A percentile compares a stretch with the other conserved stretches of the same genome.
Conservation (phyloP, 1,284 basidiomycete species). For the Leccinum pallidistipes region DNA sequence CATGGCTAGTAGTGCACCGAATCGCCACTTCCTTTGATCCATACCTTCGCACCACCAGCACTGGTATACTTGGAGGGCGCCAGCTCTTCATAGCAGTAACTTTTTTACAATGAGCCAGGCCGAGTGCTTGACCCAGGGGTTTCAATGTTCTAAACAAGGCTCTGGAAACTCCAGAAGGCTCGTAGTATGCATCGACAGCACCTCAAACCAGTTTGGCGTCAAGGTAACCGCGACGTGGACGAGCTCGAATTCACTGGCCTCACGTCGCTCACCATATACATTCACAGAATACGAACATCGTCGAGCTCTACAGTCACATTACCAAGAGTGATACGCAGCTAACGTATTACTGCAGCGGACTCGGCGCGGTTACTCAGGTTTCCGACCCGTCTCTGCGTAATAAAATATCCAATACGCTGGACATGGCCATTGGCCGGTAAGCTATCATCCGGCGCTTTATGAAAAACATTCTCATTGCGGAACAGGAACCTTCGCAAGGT, state of each 20-base stretch:
- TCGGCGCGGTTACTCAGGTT: conserved; percentile 34
- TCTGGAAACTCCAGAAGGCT: conserved; percentile 26
- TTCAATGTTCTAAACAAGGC: conserved; percentile 6
- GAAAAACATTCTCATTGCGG: background rate
- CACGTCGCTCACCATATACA: background rate
- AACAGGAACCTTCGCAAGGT: conserved; percentile 35
- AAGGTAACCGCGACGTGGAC: conserved; percentile 27
- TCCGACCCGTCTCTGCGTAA: conserved; percentile 9
- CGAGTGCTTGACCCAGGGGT: background rate
- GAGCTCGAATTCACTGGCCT: background rate
- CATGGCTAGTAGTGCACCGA: background rate
- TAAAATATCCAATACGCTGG: conserved; percentile 26
- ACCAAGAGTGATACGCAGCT: conserved; percentile 33
- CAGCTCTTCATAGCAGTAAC: background rate
- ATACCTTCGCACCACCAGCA: background rate
- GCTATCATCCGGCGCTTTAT: background rate
- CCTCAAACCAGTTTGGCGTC: conserved; percentile 36
- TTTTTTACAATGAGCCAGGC: conserved; percentile 6
- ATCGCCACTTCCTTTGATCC: background rate
- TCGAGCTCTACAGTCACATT: conserved; percentile 37
- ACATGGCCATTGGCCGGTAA: conserved; percentile 35
- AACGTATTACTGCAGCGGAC: conserved; percentile 40
- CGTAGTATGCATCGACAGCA: conserved; percentile 41
- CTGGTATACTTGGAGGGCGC: conserved; percentile 2
- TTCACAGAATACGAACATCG: conserved; percentile 38